phyloP scores from a whole-genome alignment of 805 yeast genomes.

The Ascoidea tarda region DNA sequence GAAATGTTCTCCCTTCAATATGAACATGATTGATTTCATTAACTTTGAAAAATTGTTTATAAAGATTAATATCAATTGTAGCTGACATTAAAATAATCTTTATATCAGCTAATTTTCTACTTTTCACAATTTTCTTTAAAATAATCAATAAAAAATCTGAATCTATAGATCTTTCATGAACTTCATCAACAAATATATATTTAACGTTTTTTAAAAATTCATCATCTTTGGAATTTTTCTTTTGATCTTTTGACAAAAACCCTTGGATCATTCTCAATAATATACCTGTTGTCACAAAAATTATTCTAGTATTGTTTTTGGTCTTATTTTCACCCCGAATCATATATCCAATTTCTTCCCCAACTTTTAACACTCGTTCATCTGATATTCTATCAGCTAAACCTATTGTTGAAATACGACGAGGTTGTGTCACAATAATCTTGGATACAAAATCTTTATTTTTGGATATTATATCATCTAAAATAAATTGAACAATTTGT shows the following conservation, averaged over 20 bases:
- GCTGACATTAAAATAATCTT: conserved; percentile 86
- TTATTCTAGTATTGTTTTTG: conserved; percentile 44
- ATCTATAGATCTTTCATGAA: conserved; percentile 91
- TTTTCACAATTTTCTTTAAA: conserved; percentile 42
- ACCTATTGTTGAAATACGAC: conserved; percentile 92
- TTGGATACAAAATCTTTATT: conserved; percentile 36
- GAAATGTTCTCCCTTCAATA: conserved; percentile 89
- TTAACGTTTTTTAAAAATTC: conserved; percentile 38
- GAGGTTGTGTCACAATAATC: conserved; percentile 86
- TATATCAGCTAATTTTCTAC: conserved; percentile 32
- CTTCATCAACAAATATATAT: conserved; percentile 84
- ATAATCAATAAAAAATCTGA: conserved; percentile 74
- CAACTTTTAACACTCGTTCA: conserved; percentile 47
- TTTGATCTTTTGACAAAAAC: conserved; percentile 18
- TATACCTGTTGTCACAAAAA: conserved; percentile 89
- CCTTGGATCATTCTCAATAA: conserved; percentile 71
- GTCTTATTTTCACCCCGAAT: conserved; percentile 84
- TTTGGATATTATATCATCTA: conserved; percentile 44
- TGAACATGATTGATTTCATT: conserved; percentile 49
- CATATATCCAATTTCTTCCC: conserved; percentile 75
- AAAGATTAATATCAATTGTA: conserved; percentile 63
- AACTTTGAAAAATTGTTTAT: conserved; percentile 47
- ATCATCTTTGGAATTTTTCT: conserved; percentile 14
- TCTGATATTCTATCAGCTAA: conserved; percentile 85
- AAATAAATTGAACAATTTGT: conserved; percentile 78